Base-by-base conservation (phyloP, 345 rosid genomes). In the Angophora floribunda region DNA sequence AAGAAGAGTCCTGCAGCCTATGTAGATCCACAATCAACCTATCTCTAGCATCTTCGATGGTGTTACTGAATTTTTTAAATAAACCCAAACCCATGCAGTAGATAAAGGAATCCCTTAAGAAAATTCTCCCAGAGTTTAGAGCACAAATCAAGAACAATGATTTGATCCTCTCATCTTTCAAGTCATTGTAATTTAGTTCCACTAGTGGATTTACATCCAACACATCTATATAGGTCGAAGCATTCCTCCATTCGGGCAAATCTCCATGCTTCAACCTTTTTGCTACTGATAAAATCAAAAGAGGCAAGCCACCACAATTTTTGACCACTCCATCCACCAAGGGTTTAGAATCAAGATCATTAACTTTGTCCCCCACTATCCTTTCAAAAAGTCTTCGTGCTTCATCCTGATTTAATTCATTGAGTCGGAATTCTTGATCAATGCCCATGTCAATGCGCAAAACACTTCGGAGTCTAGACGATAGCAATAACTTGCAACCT, bases 401-500 rank as follows among this genome's bases (percentile, higher is more conserved):
- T 85, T 93, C 94, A 3, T 3, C 75, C 3, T 87, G 87, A 0
- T n/a, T 1, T 22, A 92, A 79, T 50, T 16, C 10, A 17, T 52
- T 24, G 55, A 92, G 41, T 32, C 1, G 11, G 36, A 92, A 19
- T 4, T 13, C 15, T 32, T 2, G 87, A 0, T 86, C 28, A 14
- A 12, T 28, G 12, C 47, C 41, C 93, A 90, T 89, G 36, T 51
- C 84, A 7, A 2, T 28, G 47, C 2, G 0, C 51, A 92, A 36
- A 11, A 93, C 85, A 36, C 67, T 16, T 16, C 0, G 44, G 0
- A 3, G 8, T 70, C 91, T 90, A 6, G 94, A 89, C 0, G 93
- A 90, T 47, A 93, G 10, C 28, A 92, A 28, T 28, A 92, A 2
- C 59, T 91, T 93, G 87, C 87, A 65, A 1, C 21, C 44, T 14